Evolutionary conservation across 371 early-diverging fungal species (phyloP).

Genomic region (Capniomyces stellatus): DNA sequence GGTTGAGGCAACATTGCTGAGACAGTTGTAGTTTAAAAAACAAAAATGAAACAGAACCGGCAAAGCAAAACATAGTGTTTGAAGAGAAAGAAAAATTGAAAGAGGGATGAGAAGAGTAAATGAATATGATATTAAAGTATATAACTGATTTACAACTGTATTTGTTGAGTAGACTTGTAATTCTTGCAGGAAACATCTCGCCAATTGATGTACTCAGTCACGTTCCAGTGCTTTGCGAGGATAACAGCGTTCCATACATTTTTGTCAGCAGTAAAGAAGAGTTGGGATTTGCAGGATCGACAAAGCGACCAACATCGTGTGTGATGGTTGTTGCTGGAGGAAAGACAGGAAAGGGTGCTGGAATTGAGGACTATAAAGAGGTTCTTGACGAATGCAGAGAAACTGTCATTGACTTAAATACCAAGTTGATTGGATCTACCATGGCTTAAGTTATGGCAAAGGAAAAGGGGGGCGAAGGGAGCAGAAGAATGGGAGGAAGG

Average conservation of each 20-base stretch:
- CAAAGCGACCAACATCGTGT: conserved; percentile 87
- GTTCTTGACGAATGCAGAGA: conserved; percentile 52
- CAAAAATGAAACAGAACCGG: too few relatives aligned
- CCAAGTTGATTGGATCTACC: conserved; percentile 17
- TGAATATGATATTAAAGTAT: too few relatives aligned
- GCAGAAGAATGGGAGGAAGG: not conserved
- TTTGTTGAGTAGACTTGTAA: conserved; percentile 31
- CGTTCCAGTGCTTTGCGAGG: conserved; percentile 95
- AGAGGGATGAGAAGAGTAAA: too few relatives aligned
- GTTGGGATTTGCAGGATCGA: conserved; percentile 74
- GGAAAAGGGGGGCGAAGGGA: not conserved
- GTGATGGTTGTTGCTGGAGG: conserved; percentile 75
- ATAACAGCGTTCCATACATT: conserved; percentile 80
- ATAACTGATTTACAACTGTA: not conserved
- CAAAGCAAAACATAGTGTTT: too few relatives aligned
- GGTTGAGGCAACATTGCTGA: too few relatives aligned
- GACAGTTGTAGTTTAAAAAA: too few relatives aligned
- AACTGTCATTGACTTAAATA: conserved; percentile 37
- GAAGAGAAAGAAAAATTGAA: too few relatives aligned
- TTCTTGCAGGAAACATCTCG: conserved; percentile 91
- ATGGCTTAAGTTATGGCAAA: conserved; percentile 13
- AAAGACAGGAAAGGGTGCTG: conserved; percentile 40
- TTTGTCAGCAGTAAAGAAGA: conserved; percentile 90
- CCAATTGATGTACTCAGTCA: conserved; percentile 97
- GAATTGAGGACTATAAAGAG: conserved; percentile 61